These are phyloP conservation scores for Hsuehochloa calcarea DNA, from an alignment of 176 grass and related monocot species.

Conservation along the genomic window DNA sequence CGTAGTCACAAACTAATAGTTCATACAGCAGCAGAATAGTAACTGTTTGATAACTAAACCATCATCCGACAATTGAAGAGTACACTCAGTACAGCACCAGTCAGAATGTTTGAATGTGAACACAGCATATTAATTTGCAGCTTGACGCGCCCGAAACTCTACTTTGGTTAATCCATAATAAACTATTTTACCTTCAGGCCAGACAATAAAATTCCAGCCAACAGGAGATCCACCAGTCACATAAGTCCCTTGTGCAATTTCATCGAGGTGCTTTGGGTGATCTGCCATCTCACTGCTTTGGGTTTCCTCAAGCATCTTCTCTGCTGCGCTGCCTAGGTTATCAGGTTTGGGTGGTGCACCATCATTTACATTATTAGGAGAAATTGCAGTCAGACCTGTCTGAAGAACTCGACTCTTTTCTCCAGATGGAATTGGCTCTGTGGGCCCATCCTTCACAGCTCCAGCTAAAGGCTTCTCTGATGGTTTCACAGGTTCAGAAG, in stretches of 20 bases:
- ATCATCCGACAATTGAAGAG: not conserved
- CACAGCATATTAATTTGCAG: slow-evolving; percentile 27
- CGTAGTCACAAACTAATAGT: not conserved
- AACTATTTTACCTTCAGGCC: slow-evolving; percentile 36
- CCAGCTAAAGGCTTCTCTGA: slow-evolving; percentile 37
- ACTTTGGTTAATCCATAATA: slow-evolving; percentile 47
- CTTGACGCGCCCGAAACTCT: slow-evolving; percentile 19
- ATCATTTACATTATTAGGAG: slow-evolving; percentile 28
- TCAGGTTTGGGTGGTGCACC: slow-evolving; percentile 28
- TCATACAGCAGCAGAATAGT: not conserved
- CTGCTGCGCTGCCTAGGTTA: slow-evolving; percentile 30
- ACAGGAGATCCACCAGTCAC: slow-evolving; percentile 49
- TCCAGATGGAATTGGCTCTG: slow-evolving; percentile 20
- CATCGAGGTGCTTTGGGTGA: slow-evolving; percentile 42
- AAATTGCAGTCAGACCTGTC: slow-evolving; percentile 34
- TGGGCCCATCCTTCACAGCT: slow-evolving; percentile 40
- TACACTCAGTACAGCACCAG: not conserved
- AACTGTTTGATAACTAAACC: not conserved
- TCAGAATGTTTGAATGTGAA: slow-evolving; percentile 25
- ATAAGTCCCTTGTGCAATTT: slow-evolving; percentile 48
- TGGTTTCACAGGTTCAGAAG: slow-evolving; percentile 35
- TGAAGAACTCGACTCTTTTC: slow-evolving; percentile 27
- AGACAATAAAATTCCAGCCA: slow-evolving; percentile 68
- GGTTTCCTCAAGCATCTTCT: slow-evolving; percentile 3
- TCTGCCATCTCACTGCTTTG: slow-evolving; percentile 28